Evolutionary conservation across 164 flowering plant genomes (phyloP).

Genomic region (Piper longum): DNA sequence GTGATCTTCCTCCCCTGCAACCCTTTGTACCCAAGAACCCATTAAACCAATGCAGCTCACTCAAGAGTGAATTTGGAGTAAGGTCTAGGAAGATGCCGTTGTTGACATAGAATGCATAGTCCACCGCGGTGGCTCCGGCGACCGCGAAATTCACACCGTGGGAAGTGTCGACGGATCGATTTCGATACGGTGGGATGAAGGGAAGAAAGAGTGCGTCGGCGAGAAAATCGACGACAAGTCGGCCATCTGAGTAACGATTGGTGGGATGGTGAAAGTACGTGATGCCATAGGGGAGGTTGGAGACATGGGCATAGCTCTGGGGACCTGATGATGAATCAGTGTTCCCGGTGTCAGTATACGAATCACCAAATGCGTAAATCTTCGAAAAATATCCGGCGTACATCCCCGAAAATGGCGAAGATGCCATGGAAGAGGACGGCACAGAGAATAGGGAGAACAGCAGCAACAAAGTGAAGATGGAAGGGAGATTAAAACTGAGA

Average conservation of each 20-base stretch:
- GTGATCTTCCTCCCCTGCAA: slow-evolving; percentile 14
- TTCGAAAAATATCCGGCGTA: slow-evolving; percentile 17
- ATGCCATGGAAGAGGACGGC: background rate
- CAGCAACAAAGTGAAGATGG: background rate
- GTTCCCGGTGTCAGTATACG: slow-evolving; percentile 71
- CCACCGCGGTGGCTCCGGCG: slow-evolving; percentile 47
- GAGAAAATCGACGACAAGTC: slow-evolving; percentile 48
- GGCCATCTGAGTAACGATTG: slow-evolving; percentile 46
- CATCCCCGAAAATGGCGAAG: slow-evolving; percentile 1
- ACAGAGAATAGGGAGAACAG: background rate
- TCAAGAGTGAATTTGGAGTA: slow-evolving; percentile 52
- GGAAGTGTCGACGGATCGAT: slow-evolving; percentile 12
- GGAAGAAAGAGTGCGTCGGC: slow-evolving; percentile 38
- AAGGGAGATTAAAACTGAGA: background rate
- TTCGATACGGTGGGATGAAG: slow-evolving; percentile 31
- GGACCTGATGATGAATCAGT: slow-evolving; percentile 24
- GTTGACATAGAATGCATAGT: slow-evolving; percentile 22
- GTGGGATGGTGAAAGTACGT: slow-evolving; percentile 27
- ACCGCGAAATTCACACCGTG: slow-evolving; percentile 64
- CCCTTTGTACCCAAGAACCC: slow-evolving; percentile 29
- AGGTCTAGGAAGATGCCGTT: slow-evolving; percentile 25
- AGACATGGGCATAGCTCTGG: slow-evolving; percentile 14
- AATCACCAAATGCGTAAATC: slow-evolving; percentile 67
- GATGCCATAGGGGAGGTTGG: slow-evolving; percentile 30
- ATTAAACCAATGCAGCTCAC: slow-evolving; percentile 56